Percentiles rank a stretch among this genome's conserved stretches.
Evolutionary conservation across 2,329 filamentous ascomycete species (phyloP).

Genomic region (Colletotrichum sp.): DNA sequence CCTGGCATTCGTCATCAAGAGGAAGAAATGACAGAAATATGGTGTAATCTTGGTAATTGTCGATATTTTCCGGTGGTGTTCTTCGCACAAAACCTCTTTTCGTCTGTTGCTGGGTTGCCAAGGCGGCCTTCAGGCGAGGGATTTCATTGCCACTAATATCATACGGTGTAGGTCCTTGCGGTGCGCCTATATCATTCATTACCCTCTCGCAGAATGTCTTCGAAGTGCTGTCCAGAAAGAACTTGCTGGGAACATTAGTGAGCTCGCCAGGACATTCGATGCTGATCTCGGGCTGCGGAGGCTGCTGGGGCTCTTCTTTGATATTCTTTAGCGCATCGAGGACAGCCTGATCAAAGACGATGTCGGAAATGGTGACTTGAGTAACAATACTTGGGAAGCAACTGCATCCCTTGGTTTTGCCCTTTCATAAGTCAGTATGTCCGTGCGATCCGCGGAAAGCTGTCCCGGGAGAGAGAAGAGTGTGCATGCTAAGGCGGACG

Average conservation of each 20-base stretch:
- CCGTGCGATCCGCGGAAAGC: no score
- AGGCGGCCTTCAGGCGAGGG: not conserved
- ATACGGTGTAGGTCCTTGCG: not conserved
- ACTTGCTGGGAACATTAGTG: not conserved
- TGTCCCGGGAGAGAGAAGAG: no score
- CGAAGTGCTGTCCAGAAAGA: not conserved
- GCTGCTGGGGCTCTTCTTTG: not conserved
- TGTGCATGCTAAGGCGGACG: no score
- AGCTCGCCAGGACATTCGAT: not conserved
- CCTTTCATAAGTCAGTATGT: not conserved
- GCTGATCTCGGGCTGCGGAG: not conserved
- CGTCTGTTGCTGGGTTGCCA: not conserved
- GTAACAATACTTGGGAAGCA: not conserved
- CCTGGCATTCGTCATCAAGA: not conserved
- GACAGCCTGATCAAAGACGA: not conserved
- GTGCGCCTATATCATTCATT: not conserved
- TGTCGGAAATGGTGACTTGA: not conserved
- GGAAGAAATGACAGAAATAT: not conserved
- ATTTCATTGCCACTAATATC: not conserved
- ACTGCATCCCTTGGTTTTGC: not conserved
- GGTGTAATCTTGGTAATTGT: not conserved
- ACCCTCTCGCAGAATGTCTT: not conserved
- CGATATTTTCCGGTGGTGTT: not conserved
- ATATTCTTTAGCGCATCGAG: not conserved
- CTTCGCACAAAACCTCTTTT: not conserved